Conservation (phyloP, 495 filamentous ascomycete species). For the Usnea hakonensis region DNA sequence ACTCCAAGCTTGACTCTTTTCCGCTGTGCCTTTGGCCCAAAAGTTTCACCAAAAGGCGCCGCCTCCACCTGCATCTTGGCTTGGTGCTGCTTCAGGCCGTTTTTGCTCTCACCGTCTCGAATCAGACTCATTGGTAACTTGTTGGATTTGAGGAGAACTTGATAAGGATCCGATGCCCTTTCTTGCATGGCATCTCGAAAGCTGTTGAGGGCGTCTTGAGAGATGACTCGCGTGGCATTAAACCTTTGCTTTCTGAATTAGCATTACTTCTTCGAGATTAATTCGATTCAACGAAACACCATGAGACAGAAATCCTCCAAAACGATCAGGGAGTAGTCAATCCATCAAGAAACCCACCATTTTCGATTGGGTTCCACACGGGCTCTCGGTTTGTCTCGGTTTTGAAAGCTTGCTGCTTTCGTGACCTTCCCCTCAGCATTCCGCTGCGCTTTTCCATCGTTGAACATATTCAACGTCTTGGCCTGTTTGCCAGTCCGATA, state of each 20-base stretch:
- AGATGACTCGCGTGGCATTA: constrained; percentile 62
- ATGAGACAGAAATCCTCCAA: background rate
- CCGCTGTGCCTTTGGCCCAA: constrained; percentile 86
- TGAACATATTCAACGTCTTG: constrained; percentile 78
- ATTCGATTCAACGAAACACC: background rate
- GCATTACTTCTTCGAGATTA: background rate
- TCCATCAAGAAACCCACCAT: constrained; percentile 31
- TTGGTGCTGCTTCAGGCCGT: constrained; percentile 82
- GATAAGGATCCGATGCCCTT: constrained; percentile 82
- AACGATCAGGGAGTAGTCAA: background rate
- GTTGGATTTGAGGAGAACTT: constrained; percentile 86
- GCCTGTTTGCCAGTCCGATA: constrained; percentile 84
- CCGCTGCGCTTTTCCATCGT: constrained; percentile 67
- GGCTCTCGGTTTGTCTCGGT: constrained; percentile 67
- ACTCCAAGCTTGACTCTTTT: constrained; percentile 87
- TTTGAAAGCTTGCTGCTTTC: constrained; percentile 78
- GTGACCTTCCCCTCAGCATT: constrained; percentile 72
- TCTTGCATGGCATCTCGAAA: constrained; percentile 93
- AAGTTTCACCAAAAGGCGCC: constrained; percentile 77
- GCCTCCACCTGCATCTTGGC: constrained; percentile 92
- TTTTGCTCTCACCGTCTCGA: constrained; percentile 54
- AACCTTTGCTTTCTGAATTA: constrained; percentile 37
- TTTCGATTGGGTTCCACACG: constrained; percentile 90
- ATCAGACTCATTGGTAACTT: constrained; percentile 85
- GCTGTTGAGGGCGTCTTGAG: constrained; percentile 58